A percentile compares a stretch with the other conserved stretches of the same genome.
Conservation (phyloP, 768 basidiomycete genomes). For the Rhodotorula toruloides region DNA sequence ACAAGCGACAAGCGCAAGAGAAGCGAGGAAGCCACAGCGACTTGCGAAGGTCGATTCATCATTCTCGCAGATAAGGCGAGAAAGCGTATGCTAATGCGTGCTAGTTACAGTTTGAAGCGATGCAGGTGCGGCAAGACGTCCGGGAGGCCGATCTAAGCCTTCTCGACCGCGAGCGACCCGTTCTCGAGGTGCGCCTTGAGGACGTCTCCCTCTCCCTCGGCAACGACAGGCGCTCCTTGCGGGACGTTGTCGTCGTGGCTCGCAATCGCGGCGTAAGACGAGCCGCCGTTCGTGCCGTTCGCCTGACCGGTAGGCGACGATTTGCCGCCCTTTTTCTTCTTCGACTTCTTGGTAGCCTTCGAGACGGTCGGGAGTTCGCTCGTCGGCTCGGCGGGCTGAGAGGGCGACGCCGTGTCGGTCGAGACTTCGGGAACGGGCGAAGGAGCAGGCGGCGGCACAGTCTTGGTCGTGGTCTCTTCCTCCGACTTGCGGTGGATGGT, state of each 20-base stretch:
- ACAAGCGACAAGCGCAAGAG: too few relatives aligned
- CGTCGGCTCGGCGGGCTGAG: neutral
- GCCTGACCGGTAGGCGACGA: neutral
- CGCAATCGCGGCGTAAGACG: neutral
- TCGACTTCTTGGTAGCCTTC: neutral
- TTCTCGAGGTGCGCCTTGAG: neutral
- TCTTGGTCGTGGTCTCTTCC: too few relatives aligned
- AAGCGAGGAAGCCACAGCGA: too few relatives aligned
- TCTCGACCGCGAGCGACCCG: too few relatives aligned
- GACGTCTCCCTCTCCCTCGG: conserved; percentile 1
- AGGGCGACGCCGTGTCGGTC: neutral
- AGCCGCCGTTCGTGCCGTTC: neutral
- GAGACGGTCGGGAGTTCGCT: neutral
- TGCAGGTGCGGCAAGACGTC: too few relatives aligned
- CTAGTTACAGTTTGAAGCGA: too few relatives aligned
- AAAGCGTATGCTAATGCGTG: too few relatives aligned
- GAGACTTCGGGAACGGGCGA: neutral
- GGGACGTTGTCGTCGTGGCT: neutral
- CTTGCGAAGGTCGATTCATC: too few relatives aligned
- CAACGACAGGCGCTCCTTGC: neutral
- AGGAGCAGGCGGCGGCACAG: too few relatives aligned
- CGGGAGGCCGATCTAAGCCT: too few relatives aligned
- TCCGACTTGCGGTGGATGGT: neutral
- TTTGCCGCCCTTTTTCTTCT: neutral
- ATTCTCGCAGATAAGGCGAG: too few relatives aligned